These are phyloP conservation scores for Fragilaria radians DNA, from an alignment of 108 stramenopile genomes.

Conservation along the genomic window DNA sequence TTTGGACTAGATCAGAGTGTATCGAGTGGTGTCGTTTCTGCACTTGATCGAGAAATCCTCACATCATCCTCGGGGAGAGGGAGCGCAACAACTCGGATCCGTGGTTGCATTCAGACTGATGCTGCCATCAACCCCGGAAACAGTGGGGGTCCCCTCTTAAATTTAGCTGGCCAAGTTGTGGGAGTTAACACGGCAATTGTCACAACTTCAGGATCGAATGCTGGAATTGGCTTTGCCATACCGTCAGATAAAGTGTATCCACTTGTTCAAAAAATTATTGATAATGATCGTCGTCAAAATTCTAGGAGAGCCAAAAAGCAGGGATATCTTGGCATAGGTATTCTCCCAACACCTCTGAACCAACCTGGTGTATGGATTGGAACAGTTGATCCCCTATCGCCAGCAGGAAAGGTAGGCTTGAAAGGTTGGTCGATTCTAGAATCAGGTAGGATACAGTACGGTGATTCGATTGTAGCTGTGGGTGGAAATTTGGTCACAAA, in stretches of 20 bases:
- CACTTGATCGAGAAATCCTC: constrained; percentile 75
- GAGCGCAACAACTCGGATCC: constrained; percentile 63
- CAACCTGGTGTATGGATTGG: constrained; percentile 18
- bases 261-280: constrained; percentile 30
- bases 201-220: constrained; percentile 48
- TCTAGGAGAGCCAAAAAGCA: constrained; percentile 5
- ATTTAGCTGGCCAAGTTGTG: constrained; percentile 70
- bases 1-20: constrained; percentile 66
- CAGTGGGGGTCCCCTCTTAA: constrained; percentile 86
- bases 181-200: constrained; percentile 92
- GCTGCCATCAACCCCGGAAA: constrained; percentile 94
- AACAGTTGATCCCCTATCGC: constrained; percentile 24
- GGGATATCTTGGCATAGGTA: constrained; percentile 31
- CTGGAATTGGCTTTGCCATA: constrained; percentile 82
- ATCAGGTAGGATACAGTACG: constrained; percentile 14
- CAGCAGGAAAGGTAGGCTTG: constrained; percentile 38
- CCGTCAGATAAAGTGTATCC: constrained; percentile 56
- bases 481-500: constrained; percentile 40
- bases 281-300: constrained; percentile 16
- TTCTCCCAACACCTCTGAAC: constrained; percentile 12
- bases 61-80: constrained; percentile 52
- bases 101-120: constrained; percentile 84
- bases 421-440: constrained; percentile 10
- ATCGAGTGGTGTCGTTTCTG: constrained; percentile 71
- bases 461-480: constrained; percentile 62